Conservation (phyloP, 805 yeast species). For the Yarrowia sp. region DNA sequence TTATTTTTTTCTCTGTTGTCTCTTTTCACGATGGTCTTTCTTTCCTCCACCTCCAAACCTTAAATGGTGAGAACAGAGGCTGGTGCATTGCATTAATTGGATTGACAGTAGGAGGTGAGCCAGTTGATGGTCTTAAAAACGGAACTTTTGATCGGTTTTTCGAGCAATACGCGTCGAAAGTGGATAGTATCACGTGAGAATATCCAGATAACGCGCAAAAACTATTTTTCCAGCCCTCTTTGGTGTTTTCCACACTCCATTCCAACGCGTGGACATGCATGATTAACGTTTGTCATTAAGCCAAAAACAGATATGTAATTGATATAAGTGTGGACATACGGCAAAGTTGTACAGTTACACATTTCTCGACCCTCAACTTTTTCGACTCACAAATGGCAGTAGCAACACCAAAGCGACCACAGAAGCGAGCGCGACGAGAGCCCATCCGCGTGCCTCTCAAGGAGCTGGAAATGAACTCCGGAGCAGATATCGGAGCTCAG, state of each 20-base stretch:
- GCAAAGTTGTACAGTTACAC: too few species aligned
- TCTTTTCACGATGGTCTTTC: not conserved
- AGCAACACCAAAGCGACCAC: constrained; percentile 23
- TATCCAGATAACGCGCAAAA: too few species aligned
- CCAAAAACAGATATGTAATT: constrained; percentile 11
- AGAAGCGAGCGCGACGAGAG: constrained; percentile 17
- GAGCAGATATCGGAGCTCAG: not conserved
- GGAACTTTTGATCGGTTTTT: not conserved
- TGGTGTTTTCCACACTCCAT: too few species aligned
- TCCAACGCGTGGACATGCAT: not conserved
- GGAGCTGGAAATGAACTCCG: not conserved
- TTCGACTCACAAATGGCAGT: constrained; percentile 11
- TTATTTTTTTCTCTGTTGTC: not conserved
- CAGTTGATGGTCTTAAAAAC: not conserved
- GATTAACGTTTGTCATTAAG: constrained; percentile 7
- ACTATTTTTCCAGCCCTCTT: too few species aligned
- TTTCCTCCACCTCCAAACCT: not conserved
- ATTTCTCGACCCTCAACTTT: not conserved
- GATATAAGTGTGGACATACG: not conserved
- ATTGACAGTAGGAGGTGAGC: not conserved
- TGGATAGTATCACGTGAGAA: not conserved
- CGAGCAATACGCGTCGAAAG: not conserved
- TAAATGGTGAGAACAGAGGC: constrained; percentile 6
- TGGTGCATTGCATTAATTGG: constrained; percentile 24
- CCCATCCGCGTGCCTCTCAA: constrained; percentile 7